Conservation (phyloP, 164 flowering plant genomes). For the Houttuynia cordata region DNA sequence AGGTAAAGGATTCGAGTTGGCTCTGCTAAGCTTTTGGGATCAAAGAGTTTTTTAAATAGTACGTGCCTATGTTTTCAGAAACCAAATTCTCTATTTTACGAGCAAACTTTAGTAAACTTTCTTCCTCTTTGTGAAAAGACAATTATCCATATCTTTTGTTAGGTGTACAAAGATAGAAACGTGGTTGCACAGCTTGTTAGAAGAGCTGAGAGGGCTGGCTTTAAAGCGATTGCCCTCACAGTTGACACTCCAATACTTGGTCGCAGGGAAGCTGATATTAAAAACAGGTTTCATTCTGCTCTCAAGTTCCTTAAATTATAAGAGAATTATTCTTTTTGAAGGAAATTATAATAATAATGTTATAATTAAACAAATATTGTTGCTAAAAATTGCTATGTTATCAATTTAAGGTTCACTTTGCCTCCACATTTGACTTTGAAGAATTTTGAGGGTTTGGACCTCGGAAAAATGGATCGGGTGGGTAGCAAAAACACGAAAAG, state of each 20-base stretch:
- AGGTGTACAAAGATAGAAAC: constrained; percentile 83
- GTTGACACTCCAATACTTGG: constrained; percentile 92
- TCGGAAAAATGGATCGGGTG: constrained; percentile 63
- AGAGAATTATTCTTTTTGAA: too few species aligned
- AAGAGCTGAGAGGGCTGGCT: constrained; percentile 92
- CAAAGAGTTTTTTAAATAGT: too few species aligned
- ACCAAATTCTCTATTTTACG: neutral
- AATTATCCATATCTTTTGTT: neutral
- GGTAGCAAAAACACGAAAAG: neutral
- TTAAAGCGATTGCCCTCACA: constrained; percentile 90
- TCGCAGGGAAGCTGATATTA: constrained; percentile 89
- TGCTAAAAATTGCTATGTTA: neutral
- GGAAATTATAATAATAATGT: too few species aligned
- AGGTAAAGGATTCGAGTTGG: too few species aligned
- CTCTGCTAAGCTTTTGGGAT: too few species aligned
- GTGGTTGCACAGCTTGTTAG: constrained; percentile 72
- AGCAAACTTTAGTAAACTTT: too few species aligned
- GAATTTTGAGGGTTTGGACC: constrained; percentile 74
- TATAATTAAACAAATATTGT: neutral
- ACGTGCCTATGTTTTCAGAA: too few species aligned
- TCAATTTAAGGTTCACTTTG: constrained; percentile 44
- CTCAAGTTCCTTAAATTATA: neutral
- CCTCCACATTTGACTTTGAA: constrained; percentile 62
- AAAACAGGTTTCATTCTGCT: constrained; percentile 51
- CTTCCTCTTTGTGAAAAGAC: neutral